Evolutionary conservation across 2,329 filamentous ascomycete genomes (phyloP).

Genomic region (Teratosphaeria destructans): DNA sequence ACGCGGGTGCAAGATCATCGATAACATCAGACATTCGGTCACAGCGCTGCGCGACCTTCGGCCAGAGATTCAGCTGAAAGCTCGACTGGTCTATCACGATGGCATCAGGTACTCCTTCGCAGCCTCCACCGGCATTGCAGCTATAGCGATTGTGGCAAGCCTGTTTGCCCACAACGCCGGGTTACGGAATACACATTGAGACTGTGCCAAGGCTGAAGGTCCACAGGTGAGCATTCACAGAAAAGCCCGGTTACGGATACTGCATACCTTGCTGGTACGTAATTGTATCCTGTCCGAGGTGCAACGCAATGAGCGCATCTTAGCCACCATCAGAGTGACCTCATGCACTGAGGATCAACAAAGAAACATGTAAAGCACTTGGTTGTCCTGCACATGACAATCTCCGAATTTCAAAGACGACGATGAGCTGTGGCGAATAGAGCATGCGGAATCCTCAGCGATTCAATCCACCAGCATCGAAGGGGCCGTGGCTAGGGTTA

Average conservation of each 20-base stretch:
- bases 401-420: no score
- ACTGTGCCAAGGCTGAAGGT: not conserved
- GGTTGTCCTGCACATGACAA: no score
- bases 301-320: not conserved
- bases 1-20: conserved; percentile 40
- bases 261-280: not conserved
- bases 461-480: no score
- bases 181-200: not conserved
- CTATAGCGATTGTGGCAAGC: conserved; percentile 39
- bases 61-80: conserved; percentile 46
- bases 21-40: conserved; percentile 52
- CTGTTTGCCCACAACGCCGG: conserved; percentile 30
- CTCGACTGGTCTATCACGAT: conserved; percentile 49
- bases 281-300: not conserved
- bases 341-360: no score
- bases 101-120: conserved; percentile 48
- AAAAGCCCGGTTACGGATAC: not conserved
- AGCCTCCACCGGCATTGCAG: conserved; percentile 43
- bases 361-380: no score
- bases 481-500: no score
- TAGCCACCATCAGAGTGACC: no score
- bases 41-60: conserved; percentile 45
- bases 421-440: no score
- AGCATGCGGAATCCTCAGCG: no score
- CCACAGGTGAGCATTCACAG: not conserved